phyloP scores from a whole-genome alignment of 2,329 filamentous ascomycete genomes.

The Trichoderma simmonsii region DNA sequence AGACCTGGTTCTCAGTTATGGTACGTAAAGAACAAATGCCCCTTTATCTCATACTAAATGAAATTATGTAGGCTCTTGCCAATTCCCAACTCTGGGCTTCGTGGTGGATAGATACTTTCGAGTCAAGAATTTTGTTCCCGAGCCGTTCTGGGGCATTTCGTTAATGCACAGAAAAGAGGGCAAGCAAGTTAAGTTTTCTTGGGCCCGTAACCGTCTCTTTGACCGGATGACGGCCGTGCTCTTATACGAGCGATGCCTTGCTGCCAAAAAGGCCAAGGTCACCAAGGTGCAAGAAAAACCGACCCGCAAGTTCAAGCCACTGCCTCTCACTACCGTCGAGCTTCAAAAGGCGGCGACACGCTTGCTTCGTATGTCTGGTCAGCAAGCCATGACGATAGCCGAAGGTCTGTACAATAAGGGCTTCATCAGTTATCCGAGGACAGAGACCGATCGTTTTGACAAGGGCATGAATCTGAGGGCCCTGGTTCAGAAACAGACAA shows the following conservation, averaged over 20 bases:
- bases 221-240: constrained; percentile 78
- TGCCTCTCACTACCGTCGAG: constrained; percentile 93
- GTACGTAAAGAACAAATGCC: constrained; percentile 40
- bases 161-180: constrained; percentile 73
- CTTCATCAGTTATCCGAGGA: constrained; percentile 96
- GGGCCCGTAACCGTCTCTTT: constrained; percentile 80
- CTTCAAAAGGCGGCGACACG: constrained; percentile 92
- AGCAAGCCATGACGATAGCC: constrained; percentile 83
- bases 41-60: constrained; percentile 1
- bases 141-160: constrained; percentile 90
- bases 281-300: constrained; percentile 85
- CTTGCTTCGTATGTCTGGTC: constrained; percentile 85
- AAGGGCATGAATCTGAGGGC: constrained; percentile 78
- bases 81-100: constrained; percentile 95
- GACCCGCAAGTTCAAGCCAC: constrained; percentile 88
- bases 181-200: constrained; percentile 79
- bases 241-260: constrained; percentile 80
- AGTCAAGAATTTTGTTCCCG: constrained; percentile 89
- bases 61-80: constrained; percentile 67
- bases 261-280: constrained; percentile 73
- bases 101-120: constrained; percentile 95
- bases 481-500: constrained; percentile 79
- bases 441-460: constrained; percentile 95
- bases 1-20: constrained; percentile 73
- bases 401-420: constrained; percentile 89